phyloP scores from a whole-genome alignment of 2,329 filamentous ascomycete species.

The Epichloe amarillans region DNA sequence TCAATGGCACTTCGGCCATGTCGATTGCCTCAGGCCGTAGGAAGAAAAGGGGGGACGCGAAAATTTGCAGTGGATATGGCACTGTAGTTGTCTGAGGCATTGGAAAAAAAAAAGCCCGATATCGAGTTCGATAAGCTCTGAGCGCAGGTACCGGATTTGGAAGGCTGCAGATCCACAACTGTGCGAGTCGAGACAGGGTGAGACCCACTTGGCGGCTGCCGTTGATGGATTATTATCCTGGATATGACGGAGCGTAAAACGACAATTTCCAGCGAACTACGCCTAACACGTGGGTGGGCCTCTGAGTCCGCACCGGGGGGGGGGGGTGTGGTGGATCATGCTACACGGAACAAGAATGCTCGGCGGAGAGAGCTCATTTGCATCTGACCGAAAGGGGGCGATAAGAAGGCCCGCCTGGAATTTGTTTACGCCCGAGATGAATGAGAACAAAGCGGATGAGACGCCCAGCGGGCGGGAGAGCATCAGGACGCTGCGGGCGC shows the following conservation, averaged over 20 bases:
- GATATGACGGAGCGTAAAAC: background rate
- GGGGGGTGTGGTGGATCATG: constrained; percentile 3
- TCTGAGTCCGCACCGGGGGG: background rate
- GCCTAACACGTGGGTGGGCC: constrained; percentile 12
- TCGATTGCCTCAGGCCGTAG: background rate
- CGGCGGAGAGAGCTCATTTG: no score
- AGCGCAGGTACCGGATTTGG: constrained; percentile 6
- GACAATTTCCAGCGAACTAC: constrained; percentile 3
- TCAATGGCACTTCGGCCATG: background rate
- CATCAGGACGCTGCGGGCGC: background rate
- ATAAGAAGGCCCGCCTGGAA: no score
- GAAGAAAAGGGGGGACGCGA: background rate
- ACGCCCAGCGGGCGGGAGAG: background rate
- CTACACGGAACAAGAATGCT: constrained; percentile 1
- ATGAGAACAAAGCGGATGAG: background rate
- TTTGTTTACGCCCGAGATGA: background rate
- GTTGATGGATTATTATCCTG: constrained; percentile 2
- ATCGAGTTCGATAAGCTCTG: constrained; percentile 7
- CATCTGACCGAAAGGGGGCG: no score
- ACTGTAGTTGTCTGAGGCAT: constrained; percentile 12
- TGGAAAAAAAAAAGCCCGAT: constrained; percentile 4
- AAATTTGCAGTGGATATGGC: constrained; percentile 6
- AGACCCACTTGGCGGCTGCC: constrained; percentile 6
- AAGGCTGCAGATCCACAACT: background rate
- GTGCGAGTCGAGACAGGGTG: constrained; percentile 3